Base-by-base conservation (phyloP, 106 monocot genomes). In the Apostasia ramifera region DNA sequence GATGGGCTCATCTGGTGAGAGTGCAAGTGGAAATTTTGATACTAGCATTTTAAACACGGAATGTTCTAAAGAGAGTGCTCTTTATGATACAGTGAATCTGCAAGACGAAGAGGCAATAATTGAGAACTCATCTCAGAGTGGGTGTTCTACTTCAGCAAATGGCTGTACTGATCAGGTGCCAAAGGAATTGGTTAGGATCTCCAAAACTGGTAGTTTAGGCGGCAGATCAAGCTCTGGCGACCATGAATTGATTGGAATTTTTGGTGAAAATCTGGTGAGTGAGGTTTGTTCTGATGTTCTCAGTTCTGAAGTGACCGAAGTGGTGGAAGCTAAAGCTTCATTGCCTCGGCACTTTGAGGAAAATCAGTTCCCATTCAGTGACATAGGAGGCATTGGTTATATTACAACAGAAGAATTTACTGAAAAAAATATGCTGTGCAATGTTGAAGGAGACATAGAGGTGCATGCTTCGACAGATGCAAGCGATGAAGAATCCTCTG, bases 281-380 rank as follows among this genome's bases (percentile, higher is more conserved):
- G 64, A 76, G 38, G 73, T 58, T 0, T 14, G 55, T 56, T 56
- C 26, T 56, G 55, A 56, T 56, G 55, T 56, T 14, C 55, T 4
- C 13, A 56, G 55, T 14, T 6, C 55, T 14, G 26, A 14, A 14
- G 55, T 15, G 13, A 13, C 14, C 26, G 55, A 13, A 55, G 75
- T 61, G 70, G 55, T 51, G 12, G 70, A 77, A 53, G 40, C 63
- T 15, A 63, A 10, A 44, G 43, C 59, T 40, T 49, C 70, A 47
- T 44, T 49, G 56, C 63, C 81, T 39, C 71, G 76, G 59, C 71
- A 39, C 55, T 57, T 55, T 7, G 86, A 83, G 48, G 86, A 86
- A 44, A 70, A 75, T 68, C 81, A 83, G 53, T 81, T 83, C 14
- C 66, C 55, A 57, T 77, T 81, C 53, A 72, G 78, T 52, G 70